Percentiles rank a stretch among this genome's conserved stretches.
Evolutionary conservation across 2,329 filamentous ascomycete species (phyloP).

Genomic region (Aureobasidium pullulans): DNA sequence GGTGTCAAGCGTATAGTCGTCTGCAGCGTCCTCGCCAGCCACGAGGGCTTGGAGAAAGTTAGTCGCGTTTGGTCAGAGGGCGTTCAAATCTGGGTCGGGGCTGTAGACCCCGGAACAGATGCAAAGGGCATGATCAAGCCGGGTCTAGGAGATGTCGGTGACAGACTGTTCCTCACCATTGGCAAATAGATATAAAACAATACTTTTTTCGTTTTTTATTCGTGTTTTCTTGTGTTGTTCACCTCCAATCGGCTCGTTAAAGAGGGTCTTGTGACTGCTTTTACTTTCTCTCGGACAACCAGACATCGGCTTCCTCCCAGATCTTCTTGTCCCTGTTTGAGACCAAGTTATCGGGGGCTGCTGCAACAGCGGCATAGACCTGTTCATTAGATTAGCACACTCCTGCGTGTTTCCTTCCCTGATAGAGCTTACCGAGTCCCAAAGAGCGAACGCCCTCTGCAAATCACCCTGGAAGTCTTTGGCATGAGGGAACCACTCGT

Average conservation of each 20-base stretch:
- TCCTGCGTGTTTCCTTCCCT: background rate
- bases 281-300: conserved; percentile 15
- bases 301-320: conserved; percentile 36
- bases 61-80: conserved; percentile 71
- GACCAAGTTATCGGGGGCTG: conserved; percentile 41
- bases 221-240: background rate
- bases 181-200: conserved; percentile 54
- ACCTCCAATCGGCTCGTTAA: background rate
- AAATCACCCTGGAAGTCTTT: conserved; percentile 52
- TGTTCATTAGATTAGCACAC: conserved; percentile 22
- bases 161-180: conserved; percentile 80
- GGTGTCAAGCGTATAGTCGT: conserved; percentile 77
- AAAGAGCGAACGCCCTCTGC: conserved; percentile 53
- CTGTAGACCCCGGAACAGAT: conserved; percentile 66
- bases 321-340: conserved; percentile 39
- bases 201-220: conserved; percentile 2
- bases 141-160: conserved; percentile 83
- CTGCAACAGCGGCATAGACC: conserved; percentile 53
- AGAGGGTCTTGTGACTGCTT: background rate
- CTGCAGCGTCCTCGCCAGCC: conserved; percentile 65
- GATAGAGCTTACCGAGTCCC: conserved; percentile 52
- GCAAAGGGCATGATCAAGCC: conserved; percentile 84
- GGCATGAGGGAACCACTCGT: conserved; percentile 55
- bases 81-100: conserved; percentile 75
- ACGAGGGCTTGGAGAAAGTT: conserved; percentile 61